phyloP scores from a whole-genome alignment of 371 early-diverging fungal genomes.

The Mucor sp. region DNA sequence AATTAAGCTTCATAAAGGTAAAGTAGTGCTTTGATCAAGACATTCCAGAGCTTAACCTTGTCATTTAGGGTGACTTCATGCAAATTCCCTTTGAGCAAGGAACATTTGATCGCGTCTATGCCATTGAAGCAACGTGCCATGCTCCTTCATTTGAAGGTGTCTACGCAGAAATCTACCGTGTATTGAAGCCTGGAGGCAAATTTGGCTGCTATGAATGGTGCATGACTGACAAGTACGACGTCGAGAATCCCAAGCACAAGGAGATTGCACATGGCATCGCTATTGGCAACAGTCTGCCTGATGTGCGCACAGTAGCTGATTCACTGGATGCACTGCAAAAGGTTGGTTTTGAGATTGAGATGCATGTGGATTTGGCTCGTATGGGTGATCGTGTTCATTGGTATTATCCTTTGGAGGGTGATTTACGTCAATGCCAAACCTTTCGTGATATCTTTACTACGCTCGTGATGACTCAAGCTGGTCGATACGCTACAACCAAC shows the following conservation, averaged over 20 bases:
- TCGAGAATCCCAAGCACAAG: conserved; percentile 69
- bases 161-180: conserved; percentile 87
- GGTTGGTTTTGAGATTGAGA: conserved; percentile 84
- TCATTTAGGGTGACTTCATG: conserved; percentile 83
- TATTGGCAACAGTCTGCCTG: conserved; percentile 85
- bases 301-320: conserved; percentile 72
- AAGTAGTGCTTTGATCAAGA: neutral
- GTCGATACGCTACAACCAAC: conserved; percentile 65
- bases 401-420: conserved; percentile 81
- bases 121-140: conserved; percentile 94
- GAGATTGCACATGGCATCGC: conserved; percentile 83
- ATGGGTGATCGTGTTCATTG: conserved; percentile 72
- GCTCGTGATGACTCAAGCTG: conserved; percentile 54
- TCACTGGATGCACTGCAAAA: conserved; percentile 75
- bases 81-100: conserved; percentile 85
- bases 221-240: conserved; percentile 83
- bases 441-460: conserved; percentile 65
- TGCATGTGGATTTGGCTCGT: conserved; percentile 69
- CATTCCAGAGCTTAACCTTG: neutral
- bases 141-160: conserved; percentile 82
- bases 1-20: conserved; percentile 63
- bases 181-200: conserved; percentile 87
- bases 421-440: conserved; percentile 56
- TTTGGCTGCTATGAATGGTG: conserved; percentile 95
- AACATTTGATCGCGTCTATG: conserved; percentile 84